Percentiles rank a stretch among this genome's conserved stretches.
Conservation (phyloP, 352 stramenopile genomes). For the Pythium folliculosum region DNA sequence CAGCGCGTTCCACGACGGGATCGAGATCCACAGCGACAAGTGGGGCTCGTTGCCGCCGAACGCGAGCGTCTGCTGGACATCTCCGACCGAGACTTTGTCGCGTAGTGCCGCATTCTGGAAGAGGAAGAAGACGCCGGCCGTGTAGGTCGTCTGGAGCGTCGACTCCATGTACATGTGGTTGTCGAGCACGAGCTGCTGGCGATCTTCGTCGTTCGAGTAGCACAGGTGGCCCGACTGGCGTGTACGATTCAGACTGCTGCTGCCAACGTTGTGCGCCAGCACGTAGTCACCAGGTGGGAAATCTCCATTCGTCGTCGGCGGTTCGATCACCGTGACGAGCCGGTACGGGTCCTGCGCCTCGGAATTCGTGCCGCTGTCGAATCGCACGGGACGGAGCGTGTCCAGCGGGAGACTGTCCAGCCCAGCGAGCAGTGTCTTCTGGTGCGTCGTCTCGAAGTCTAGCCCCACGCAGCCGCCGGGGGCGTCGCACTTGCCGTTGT, state of each 20-base stretch:
- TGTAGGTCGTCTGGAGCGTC: constrained; percentile 11
- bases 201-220: not conserved
- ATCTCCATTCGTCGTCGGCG: not conserved
- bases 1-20: not conserved
- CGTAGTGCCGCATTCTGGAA: not conserved
- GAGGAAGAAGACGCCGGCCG: constrained; percentile 1
- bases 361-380: not conserved
- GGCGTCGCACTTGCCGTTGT: not conserved
- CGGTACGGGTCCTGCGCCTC: not conserved
- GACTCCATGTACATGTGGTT: constrained; percentile 18
- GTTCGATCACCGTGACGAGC: not conserved
- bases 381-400: not conserved
- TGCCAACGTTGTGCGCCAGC: not conserved
- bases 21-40: constrained; percentile 12
- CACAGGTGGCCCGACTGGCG: not conserved
- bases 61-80: not conserved
- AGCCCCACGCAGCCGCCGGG: not conserved
- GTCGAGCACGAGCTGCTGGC: constrained; percentile 8
- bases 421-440: not conserved
- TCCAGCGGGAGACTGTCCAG: not conserved
- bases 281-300: not conserved
- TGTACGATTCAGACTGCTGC: not conserved
- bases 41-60: constrained; percentile 11
- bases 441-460: not conserved
- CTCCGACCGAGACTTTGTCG: not conserved